Evolutionary conservation across 805 yeast species (phyloP).

Genomic region (Pichia scutulata): DNA sequence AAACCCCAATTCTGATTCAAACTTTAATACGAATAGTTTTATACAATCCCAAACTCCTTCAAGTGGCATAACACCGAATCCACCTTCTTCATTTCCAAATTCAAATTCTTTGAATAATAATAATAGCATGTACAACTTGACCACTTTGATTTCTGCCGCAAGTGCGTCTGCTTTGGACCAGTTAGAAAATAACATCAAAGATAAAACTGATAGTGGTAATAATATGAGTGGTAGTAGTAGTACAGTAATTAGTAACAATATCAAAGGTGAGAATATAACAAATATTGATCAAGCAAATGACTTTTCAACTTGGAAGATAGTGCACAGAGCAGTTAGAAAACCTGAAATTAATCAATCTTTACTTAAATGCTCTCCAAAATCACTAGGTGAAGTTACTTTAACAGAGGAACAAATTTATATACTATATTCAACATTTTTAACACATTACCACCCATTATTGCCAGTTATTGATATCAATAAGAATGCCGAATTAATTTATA

Average conservation of each 20-base stretch:
- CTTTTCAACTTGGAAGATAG: conserved; percentile 13
- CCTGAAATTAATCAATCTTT: conserved; percentile 21
- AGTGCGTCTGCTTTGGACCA: background rate
- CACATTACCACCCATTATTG: conserved; percentile 73
- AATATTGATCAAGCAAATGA: background rate
- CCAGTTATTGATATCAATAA: conserved; percentile 78
- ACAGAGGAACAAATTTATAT: conserved; percentile 51
- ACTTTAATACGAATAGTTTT: background rate
- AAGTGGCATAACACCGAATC: background rate
- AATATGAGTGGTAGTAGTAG: background rate
- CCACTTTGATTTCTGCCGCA: conserved; percentile 7
- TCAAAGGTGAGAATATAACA: background rate
- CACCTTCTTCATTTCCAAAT: background rate
- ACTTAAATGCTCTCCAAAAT: conserved; percentile 54
- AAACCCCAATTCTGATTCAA: background rate
- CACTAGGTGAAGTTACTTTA: conserved; percentile 61
- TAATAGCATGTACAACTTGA: background rate
- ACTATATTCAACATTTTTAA: conserved; percentile 61
- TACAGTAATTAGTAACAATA: background rate
- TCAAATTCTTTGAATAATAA: background rate
- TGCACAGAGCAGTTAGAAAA: conserved; percentile 18
- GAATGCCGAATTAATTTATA: conserved; percentile 77
- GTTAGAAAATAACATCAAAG: background rate
- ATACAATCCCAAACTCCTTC: background rate
- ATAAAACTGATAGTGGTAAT: background rate